phyloP scores from a whole-genome alignment of 192 early-diverging fungal genomes.

The Obelidium mucronatum region DNA sequence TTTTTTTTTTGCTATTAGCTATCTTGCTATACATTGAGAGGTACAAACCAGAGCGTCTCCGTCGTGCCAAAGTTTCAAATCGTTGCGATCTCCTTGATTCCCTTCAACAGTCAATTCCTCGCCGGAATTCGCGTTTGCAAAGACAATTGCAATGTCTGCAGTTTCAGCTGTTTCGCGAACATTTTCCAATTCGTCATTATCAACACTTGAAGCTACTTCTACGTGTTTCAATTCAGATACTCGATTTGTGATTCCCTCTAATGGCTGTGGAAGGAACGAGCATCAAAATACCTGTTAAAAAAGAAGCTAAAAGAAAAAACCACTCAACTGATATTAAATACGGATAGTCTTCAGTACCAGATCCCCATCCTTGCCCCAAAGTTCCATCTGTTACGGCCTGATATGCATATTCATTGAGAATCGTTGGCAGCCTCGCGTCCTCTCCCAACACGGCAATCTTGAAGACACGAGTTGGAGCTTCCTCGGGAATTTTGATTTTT shows the following conservation, averaged over 20 bases:
- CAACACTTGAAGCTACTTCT: conserved; percentile 29
- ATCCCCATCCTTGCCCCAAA: conserved; percentile 59
- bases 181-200: conserved; percentile 52
- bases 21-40: conserved; percentile 35
- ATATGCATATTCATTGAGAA: neutral
- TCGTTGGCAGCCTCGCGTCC: conserved; percentile 46
- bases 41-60: conserved; percentile 54
- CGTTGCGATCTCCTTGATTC: conserved; percentile 64
- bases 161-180: conserved; percentile 45
- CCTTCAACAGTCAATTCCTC: conserved; percentile 62
- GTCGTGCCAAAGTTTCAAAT: conserved; percentile 63
- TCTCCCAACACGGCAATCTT: conserved; percentile 51
- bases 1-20: conserved; percentile 21
- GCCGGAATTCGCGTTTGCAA: conserved; percentile 44
- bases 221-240: neutral
- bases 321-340: conserved; percentile 48
- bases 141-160: conserved; percentile 32
- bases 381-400: conserved; percentile 43
- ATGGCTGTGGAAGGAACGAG: conserved; percentile 33
- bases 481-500: too few relatives aligned
- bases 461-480: neutral
- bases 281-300: conserved; percentile 4
- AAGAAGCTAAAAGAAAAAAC: neutral
- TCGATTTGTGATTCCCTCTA: conserved; percentile 34
- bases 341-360: conserved; percentile 57